These are phyloP conservation scores for Chrysopogon serrulatus DNA, from an alignment of 176 grass and related monocot genomes.

Conservation along the genomic window DNA sequence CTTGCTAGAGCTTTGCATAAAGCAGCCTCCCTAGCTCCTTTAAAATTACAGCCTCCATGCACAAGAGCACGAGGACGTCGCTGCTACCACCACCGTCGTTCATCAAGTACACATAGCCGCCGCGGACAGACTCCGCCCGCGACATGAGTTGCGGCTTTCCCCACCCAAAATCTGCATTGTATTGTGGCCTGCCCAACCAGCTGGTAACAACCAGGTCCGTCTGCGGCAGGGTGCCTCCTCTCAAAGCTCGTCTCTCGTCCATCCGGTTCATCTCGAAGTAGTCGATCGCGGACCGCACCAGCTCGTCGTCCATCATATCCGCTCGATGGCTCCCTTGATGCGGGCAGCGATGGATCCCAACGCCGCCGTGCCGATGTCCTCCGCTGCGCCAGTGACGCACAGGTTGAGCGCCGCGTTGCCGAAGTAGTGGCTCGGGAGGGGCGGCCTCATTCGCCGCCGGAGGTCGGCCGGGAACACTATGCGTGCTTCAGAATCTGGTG, in stretches of 20 bases:
- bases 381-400: background rate
- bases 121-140: no score
- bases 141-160: no score
- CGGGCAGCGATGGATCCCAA: slow-evolving; percentile 12
- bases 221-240: background rate
- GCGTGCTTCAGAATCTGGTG: background rate
- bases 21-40: no score
- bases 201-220: slow-evolving; percentile 10
- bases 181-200: no score
- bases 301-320: slow-evolving; percentile 20
- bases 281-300: slow-evolving; percentile 36
- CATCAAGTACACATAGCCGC: no score
- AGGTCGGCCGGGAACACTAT: slow-evolving; percentile 29
- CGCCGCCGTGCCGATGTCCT: background rate
- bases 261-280: slow-evolving; percentile 15
- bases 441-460: slow-evolving; percentile 3
- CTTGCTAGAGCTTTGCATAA: no score
- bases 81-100: no score
- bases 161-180: no score
- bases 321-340: slow-evolving; percentile 1
- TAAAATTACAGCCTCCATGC: no score
- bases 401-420: slow-evolving; percentile 35
- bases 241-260: background rate
- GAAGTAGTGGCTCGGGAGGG: slow-evolving; percentile 19
- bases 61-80: no score